Evolutionary conservation across 2,329 filamentous ascomycete species (phyloP).

Genomic region (Colletotrichum sp.): DNA sequence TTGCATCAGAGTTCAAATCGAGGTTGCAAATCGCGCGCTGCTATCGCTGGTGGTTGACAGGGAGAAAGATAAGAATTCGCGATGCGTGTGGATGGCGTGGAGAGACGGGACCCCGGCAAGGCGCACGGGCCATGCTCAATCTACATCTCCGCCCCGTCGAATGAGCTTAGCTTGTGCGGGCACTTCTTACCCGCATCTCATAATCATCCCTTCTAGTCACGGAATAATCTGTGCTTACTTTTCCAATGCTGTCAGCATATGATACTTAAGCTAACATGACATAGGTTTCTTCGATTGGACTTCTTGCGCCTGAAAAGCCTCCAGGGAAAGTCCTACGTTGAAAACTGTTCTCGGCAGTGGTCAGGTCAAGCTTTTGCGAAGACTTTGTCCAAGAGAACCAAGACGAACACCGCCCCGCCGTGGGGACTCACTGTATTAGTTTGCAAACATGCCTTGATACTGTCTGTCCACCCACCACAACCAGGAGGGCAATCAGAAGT

Average conservation of each 20-base stretch:
- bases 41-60: conserved; percentile 3
- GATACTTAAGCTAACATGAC: rapidly evolving
- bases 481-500: rapidly evolving
- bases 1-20: not conserved
- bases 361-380: conserved; percentile 17
- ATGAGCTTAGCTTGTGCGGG: not conserved
- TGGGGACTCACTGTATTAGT: not conserved
- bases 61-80: conserved; percentile 18
- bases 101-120: not conserved
- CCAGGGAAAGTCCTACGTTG: rapidly evolving
- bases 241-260: not conserved
- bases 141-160: conserved; percentile 2
- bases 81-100: conserved; percentile 18
- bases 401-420: not conserved
- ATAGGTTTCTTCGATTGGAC: not conserved
- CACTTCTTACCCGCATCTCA: not conserved
- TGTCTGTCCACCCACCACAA: not conserved
- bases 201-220: not conserved
- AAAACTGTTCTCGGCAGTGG: not conserved
- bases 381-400: conserved; percentile 10
- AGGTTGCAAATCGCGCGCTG: conserved; percentile 3
- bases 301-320: rapidly evolving
- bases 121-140: conserved; percentile 4
- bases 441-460: not conserved
- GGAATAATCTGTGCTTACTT: not conserved